Percentiles rank a stretch among this genome's conserved stretches.
Evolutionary conservation across 352 stramenopile species (phyloP).

Genomic region (Peronosclerospora sorghi): DNA sequence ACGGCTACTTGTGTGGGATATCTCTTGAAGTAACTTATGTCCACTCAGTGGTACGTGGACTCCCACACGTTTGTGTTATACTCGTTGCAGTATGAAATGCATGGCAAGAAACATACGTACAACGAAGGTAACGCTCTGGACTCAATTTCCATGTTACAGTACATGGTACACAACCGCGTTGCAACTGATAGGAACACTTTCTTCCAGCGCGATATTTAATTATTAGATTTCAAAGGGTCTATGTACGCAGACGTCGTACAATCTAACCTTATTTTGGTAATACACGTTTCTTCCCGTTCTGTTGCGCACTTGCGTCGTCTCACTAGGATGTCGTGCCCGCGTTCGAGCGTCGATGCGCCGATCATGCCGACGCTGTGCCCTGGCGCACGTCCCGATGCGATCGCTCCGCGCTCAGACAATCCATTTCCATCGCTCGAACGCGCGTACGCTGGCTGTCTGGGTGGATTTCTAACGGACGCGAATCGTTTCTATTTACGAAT

Average conservation of each 20-base stretch:
- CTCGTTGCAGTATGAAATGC: constrained; percentile 40
- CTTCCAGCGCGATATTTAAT: too few relatives aligned
- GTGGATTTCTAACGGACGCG: constrained; percentile 24
- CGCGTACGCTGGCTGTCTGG: constrained; percentile 39
- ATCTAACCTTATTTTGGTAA: too few relatives aligned
- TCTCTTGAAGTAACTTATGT: constrained; percentile 45
- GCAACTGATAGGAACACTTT: too few relatives aligned
- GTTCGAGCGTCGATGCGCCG: too few relatives aligned
- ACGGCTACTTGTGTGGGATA: constrained; percentile 30
- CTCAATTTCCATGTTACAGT: constrained; percentile 31
- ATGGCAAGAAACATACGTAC: constrained; percentile 39
- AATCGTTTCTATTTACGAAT: constrained; percentile 35
- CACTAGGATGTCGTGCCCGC: too few relatives aligned
- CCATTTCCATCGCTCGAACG: constrained; percentile 15
- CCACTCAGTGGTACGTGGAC: constrained; percentile 36
- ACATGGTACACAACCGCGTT: too few relatives aligned
- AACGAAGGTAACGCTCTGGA: too few relatives aligned
- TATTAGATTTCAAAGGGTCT: neutral
- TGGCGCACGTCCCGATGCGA: neutral
- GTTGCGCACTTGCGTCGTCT: too few relatives aligned
- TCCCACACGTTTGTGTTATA: constrained; percentile 29
- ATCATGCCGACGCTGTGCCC: neutral
- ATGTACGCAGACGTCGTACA: too few relatives aligned
- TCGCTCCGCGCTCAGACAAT: too few relatives aligned
- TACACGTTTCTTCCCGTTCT: too few relatives aligned